A percentile compares a stretch with the other conserved stretches of the same genome.
Conservation (phyloP, 2,329 filamentous ascomycete genomes). For the Diaporthe destruens region DNA sequence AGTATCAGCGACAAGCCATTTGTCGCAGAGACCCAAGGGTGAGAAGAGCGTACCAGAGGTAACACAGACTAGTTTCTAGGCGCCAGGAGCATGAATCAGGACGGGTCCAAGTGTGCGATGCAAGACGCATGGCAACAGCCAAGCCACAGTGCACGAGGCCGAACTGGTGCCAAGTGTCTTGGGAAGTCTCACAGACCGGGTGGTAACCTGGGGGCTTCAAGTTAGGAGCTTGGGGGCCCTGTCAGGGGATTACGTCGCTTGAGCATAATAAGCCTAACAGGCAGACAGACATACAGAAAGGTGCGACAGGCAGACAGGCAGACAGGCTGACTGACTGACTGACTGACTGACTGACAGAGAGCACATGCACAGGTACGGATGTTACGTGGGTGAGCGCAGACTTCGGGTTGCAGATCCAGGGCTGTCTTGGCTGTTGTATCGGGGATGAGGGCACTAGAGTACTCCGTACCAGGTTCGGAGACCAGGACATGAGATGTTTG, state of each 20-base stretch:
- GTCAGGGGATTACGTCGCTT: slow-evolving; percentile 29
- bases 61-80: not conserved
- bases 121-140: slow-evolving; percentile 37
- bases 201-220: slow-evolving; percentile 18
- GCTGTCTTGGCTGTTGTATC: slow-evolving; percentile 20
- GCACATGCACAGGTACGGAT: not conserved
- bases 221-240: not conserved
- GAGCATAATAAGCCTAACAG: slow-evolving; percentile 4
- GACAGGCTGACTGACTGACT: not conserved
- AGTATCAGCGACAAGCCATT: slow-evolving; percentile 32
- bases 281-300: no score
- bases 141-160: slow-evolving; percentile 39
- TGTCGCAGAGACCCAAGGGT: slow-evolving; percentile 7
- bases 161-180: slow-evolving; percentile 36
- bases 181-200: slow-evolving; percentile 35
- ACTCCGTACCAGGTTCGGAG: no score
- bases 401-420: slow-evolving; percentile 26
- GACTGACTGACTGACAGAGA: not conserved
- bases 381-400: not conserved
- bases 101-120: slow-evolving; percentile 1
- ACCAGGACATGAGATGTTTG: slow-evolving; percentile 22
- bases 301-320: no score
- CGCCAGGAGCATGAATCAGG: slow-evolving; percentile 38
- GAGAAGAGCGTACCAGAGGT: not conserved
- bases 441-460: slow-evolving; percentile 28